phyloP scores from a whole-genome alignment of 148 eudicot species.

The Rhododendron vialii region DNA sequence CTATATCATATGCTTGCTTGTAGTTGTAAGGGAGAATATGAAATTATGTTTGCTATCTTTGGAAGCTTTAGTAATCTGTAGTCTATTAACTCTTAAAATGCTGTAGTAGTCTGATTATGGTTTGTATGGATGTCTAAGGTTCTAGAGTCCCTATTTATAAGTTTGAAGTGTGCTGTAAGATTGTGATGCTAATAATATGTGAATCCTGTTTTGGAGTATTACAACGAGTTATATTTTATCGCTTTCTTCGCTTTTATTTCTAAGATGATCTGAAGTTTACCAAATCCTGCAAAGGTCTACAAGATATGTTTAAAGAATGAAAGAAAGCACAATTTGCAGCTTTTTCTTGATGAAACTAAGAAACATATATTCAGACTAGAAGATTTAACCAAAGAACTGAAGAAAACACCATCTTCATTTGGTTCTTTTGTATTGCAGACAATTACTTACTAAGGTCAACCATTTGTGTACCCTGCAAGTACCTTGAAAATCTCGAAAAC shows the following conservation, averaged over 20 bases:
- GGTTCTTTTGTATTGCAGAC: not conserved
- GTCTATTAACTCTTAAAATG: not conserved
- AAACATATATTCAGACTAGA: not conserved
- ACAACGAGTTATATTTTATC: not conserved
- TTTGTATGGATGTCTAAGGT: not conserved
- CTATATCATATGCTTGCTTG: not conserved
- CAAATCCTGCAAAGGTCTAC: not conserved
- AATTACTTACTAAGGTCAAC: not conserved
- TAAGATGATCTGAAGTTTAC: not conserved
- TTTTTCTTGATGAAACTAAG: not conserved
- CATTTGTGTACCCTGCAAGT: not conserved
- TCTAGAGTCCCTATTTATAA: not conserved
- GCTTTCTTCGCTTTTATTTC: not conserved
- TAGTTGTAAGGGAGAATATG: not conserved
- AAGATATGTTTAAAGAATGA: not conserved
- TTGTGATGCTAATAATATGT: not conserved
- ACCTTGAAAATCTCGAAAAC: not conserved
- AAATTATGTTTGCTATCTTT: not conserved
- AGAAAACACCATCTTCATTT: not conserved
- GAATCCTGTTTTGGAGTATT: not conserved
- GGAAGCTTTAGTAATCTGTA: not conserved
- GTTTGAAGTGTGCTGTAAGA: not conserved
- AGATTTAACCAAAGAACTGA: not conserved
- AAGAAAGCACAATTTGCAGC: not conserved
- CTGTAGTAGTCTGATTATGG: not conserved